Evolutionary conservation across 2,329 filamentous ascomycete species (phyloP), one percentile per base, ranked within the genome.

Genomic region (Neofusicoccum laricinum): DNA sequence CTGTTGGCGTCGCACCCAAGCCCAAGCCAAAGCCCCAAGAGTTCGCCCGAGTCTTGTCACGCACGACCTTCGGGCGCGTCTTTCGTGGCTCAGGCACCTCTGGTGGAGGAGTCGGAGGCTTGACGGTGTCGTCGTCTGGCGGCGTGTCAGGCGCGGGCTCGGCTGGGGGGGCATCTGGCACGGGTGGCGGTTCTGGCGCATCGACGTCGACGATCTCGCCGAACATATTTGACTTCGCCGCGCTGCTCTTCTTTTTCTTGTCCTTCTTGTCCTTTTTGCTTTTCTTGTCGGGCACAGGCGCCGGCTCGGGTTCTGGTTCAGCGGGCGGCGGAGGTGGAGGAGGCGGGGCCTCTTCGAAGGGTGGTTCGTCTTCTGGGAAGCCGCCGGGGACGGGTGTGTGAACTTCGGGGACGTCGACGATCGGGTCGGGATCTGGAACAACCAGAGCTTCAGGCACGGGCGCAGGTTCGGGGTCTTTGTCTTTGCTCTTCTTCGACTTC

Each of bases 31-130:
- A 87, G 40, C 88, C 89, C 92, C 92, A 95, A 34, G 90, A 94
- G 19, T 88, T 76, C 21, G 75, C 82, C n/a, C 77, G 78, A 40
- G 83, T 83, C 65, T 85, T 84, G 41, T 90, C 88, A 65, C 91
- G 90, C 69, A 87, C 90, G 67, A 93, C 86, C 72, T 89, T 92
- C 32, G 90, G 80, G 14, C 92, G 89, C 67, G 96, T 91, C 74
- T 90, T 96, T 77, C 87, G 86, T 66, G 83, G 78, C 58, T 88
- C 86, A 15, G 85, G 73, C 51, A 68, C 71, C 61, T 85, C 83
- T 10, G 81, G 80, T 8, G 82, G 79, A 55, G 84, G 82, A 30
- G 83, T 84, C 10, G 82, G 82, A 38, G 80, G 78, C 64, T 76
- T 76, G 12, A 64, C 66, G 15, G 69, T 68, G 11, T 51, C 64